Conservation (phyloP, 352 stramenopile species). For the Blastocystis sp. region DNA sequence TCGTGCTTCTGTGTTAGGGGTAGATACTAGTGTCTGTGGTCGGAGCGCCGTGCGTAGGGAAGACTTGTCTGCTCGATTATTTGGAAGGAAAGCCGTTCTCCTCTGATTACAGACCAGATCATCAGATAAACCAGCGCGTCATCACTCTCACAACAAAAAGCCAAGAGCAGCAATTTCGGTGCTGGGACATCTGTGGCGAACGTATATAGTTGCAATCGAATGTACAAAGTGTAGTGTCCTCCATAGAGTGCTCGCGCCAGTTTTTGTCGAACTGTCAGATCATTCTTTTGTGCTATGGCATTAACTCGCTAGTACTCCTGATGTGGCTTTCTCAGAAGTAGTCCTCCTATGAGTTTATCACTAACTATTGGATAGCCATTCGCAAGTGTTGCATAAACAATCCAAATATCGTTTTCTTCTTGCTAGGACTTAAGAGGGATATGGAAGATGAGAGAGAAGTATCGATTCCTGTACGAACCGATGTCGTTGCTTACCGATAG, state of each 20-base stretch:
- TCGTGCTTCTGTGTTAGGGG: neutral
- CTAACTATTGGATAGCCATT: neutral
- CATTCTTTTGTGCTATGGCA: slow-evolving; percentile 22
- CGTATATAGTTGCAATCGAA: neutral
- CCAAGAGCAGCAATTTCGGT: slow-evolving; percentile 1
- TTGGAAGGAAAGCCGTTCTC: neutral
- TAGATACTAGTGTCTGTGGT: neutral
- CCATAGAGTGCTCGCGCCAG: neutral
- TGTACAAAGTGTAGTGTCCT: neutral
- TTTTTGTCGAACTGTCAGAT: slow-evolving; percentile 19
- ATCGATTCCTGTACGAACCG: neutral
- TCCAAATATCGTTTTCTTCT: slow-evolving; percentile 13
- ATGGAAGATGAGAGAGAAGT: slow-evolving; percentile 51
- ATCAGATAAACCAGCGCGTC: neutral
- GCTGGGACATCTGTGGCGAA: slow-evolving; percentile 27
- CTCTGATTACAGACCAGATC: neutral
- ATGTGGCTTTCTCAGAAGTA: neutral
- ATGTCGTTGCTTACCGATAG: neutral
- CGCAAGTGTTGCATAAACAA: neutral
- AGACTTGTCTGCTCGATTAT: slow-evolving; percentile 25
- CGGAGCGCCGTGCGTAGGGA: neutral
- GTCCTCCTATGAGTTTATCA: slow-evolving; percentile 15
- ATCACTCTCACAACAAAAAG: neutral
- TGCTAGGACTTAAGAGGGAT: slow-evolving; percentile 37
- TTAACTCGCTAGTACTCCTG: neutral